A percentile compares a stretch with the other conserved stretches of the same genome.
phyloP scores from a whole-genome alignment of 352 stramenopile genomes.

The Globisporangium parvum region DNA sequence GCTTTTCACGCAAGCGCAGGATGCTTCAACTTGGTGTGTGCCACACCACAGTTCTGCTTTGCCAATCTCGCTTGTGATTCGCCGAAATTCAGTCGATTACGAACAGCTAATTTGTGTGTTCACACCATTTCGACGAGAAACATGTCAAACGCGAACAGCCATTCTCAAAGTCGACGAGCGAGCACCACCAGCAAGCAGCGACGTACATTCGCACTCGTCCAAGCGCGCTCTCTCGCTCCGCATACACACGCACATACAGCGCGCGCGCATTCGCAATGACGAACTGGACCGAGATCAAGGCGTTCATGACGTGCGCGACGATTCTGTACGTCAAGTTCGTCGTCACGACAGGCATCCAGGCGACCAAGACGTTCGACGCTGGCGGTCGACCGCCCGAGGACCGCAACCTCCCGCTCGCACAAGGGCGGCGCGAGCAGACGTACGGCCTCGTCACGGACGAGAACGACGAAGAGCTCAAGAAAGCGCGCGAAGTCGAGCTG shows the following conservation, averaged over 20 bases:
- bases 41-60: neutral
- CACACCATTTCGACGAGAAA: too few species aligned
- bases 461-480: slow-evolving; percentile 19
- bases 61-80: slow-evolving; percentile 12
- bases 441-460: slow-evolving; percentile 20
- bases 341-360: slow-evolving; percentile 36
- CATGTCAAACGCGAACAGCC: too few species aligned
- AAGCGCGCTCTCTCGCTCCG: too few species aligned
- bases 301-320: slow-evolving; percentile 26
- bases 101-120: too few species aligned
- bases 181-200: too few species aligned
- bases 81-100: slow-evolving; percentile 17
- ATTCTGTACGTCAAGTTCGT: slow-evolving; percentile 66
- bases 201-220: too few species aligned
- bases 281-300: slow-evolving; percentile 8
- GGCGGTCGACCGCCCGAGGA: slow-evolving; percentile 52
- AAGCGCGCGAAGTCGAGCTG: slow-evolving; percentile 22
- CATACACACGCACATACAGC: too few species aligned
- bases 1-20: too few species aligned
- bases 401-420: slow-evolving; percentile 27
- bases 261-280: slow-evolving; percentile 11
- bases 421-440: slow-evolving; percentile 27
- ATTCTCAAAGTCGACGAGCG: too few species aligned
- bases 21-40: too few species aligned
- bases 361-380: slow-evolving; percentile 39